Percentiles rank a stretch among this genome's conserved stretches.
phyloP scores from a whole-genome alignment of 1,139 yeast genomes.

The Geotrichum cucujoidarum region DNA sequence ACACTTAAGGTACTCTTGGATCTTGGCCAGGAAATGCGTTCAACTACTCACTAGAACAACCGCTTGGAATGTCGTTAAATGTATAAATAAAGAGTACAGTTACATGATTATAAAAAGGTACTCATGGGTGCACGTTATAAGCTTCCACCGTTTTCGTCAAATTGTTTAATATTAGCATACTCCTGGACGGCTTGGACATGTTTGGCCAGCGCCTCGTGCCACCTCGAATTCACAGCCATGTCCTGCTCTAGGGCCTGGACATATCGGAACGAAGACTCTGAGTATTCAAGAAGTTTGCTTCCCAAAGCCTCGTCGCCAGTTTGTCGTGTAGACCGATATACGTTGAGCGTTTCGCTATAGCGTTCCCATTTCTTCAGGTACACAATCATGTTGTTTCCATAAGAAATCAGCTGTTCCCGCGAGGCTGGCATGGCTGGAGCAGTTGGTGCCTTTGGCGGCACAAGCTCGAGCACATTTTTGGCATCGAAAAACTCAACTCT shows the following conservation, averaged over 20 bases:
- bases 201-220: slow-evolving; percentile 28
- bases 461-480: slow-evolving; percentile 18
- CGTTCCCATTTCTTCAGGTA: slow-evolving; percentile 30
- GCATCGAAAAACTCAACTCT: slow-evolving; percentile 25
- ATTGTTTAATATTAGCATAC: slow-evolving; percentile 20
- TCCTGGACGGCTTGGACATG: slow-evolving; percentile 27
- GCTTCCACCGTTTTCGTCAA: slow-evolving; percentile 11
- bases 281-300: slow-evolving; percentile 5
- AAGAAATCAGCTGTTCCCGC: slow-evolving; percentile 13
- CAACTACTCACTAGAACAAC: no score
- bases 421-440: background rate
- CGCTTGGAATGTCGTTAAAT: no score
- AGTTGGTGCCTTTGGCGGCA: slow-evolving; percentile 24
- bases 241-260: slow-evolving; percentile 33
- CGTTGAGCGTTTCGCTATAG: slow-evolving; percentile 28
- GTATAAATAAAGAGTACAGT: no score
- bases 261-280: slow-evolving; percentile 27
- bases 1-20: no score
- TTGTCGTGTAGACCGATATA: slow-evolving; percentile 30
- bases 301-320: slow-evolving; percentile 28
- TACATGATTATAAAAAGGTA: no score
- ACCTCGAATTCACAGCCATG: slow-evolving; percentile 26
- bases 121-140: no score
- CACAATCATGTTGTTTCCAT: slow-evolving; percentile 17
- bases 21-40: no score